Evolutionary conservation across 495 filamentous ascomycete genomes (phyloP), one percentile per base, ranked within the genome.

Genomic region (Aspergillus heteromorphus): DNA sequence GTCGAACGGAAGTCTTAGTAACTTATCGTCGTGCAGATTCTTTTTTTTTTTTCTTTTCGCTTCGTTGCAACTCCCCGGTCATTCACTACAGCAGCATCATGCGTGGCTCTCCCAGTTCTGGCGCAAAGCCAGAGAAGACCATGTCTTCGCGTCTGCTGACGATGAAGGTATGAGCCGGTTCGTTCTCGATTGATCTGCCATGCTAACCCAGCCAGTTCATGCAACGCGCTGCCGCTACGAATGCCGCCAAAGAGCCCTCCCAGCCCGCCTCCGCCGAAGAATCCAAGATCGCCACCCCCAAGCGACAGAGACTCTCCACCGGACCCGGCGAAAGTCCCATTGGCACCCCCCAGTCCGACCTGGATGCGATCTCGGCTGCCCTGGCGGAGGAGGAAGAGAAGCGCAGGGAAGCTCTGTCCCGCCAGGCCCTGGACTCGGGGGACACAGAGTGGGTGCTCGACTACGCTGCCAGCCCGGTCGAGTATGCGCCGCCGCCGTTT

Each of bases 121-220:
- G 72, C 55, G 56, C 65, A 40, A 78, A 73, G 65, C 65, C 77
- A 23, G 65, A 73, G 17, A 95, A 95, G 73, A 75, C 75, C 9
- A 93, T 95, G 87, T 96, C 92, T 56, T 92, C 89, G 2, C 83
- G 91, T 50, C 82, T 97, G 17, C 74, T 95, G 62, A 95, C 88
- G 20, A 97, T 97, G 92, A 96, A 96, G 73, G 84, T 83, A 67
- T 40, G 63, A 16, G 40, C 21, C n/a, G 2, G 6, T 25, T 11
- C 50, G 21, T 2, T 41, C n/a, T n/a, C 9, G 41, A 17, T 48
- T 13, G 14, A 6, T 4, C 18, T 21, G 16, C 21, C 5, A 47
- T 45, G 21, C 43, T 47, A 47, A 47, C 16, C 16, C 4, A 3
- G 2, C 16, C 13, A 88, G 83, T 98, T 98, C 70, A 98, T 98